These are phyloP conservation scores for Aspergillus sp. DNA, from an alignment of 2,329 filamentous ascomycete species.

Conservation along the genomic window DNA sequence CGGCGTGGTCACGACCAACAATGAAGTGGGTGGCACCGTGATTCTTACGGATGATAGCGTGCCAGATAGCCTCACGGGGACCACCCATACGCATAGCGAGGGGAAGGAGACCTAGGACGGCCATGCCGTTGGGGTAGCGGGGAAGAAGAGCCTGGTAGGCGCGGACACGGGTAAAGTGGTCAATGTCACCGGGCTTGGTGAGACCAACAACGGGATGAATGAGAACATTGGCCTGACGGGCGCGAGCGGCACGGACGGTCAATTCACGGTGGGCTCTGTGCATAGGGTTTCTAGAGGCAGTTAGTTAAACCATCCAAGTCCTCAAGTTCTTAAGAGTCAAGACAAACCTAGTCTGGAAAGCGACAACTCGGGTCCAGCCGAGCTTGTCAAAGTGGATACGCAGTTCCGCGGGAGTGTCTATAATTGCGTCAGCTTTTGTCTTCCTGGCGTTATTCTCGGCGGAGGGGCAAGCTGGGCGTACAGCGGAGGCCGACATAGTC, in stretches of 20 bases:
- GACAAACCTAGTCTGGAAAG: conserved; percentile 79
- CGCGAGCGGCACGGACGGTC: conserved; percentile 93
- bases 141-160: conserved; percentile 97
- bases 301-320: neutral
- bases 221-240: conserved; percentile 95
- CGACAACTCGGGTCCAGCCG: conserved; percentile 94
- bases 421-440: conserved; percentile 8
- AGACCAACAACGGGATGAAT: conserved; percentile 98
- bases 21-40: conserved; percentile 99
- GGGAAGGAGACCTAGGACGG: conserved; percentile 88
- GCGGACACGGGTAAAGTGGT: conserved; percentile 98
- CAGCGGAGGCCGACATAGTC: conserved; percentile 96
- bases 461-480: conserved; percentile 46
- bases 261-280: conserved; percentile 97
- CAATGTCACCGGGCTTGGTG: conserved; percentile 98
- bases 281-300: conserved; percentile 79
- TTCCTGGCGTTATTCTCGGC: neutral
- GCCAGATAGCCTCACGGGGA: conserved; percentile 97
- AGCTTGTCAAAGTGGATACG: conserved; percentile 98
- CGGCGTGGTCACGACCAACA: conserved; percentile 95
- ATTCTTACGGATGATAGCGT: conserved; percentile 99
- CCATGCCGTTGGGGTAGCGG: conserved; percentile 98
- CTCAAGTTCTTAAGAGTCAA: neutral
- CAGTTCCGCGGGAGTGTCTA: conserved; percentile 89
- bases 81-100: conserved; percentile 99